Base-by-base conservation (phyloP, 2,329 filamentous ascomycete genomes). In the Botrytis pseudocinerea region DNA sequence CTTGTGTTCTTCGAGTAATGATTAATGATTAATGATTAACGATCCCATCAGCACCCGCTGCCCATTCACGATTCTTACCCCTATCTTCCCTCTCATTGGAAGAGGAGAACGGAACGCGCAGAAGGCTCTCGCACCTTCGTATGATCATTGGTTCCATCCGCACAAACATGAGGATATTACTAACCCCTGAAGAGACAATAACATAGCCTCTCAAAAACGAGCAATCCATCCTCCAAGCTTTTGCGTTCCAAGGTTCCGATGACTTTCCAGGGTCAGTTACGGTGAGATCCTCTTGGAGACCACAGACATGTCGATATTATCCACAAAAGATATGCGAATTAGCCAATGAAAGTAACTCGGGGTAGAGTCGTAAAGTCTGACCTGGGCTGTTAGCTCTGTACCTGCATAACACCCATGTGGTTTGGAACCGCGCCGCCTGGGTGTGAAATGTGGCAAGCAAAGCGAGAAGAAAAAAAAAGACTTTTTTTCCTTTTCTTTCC, bases 321-420 rank as follows among this genome's bases (percentile, higher is more conserved):
- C n/a, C n/a, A n/a, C n/a, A n/a, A n/a, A n/a, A n/a, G n/a, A n/a
- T n/a, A n/a, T n/a, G n/a, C n/a, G n/a, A n/a, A n/a, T n/a, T n/a
- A n/a, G n/a, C n/a, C n/a, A n/a, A n/a, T n/a, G n/a, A n/a, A n/a
- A n/a, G n/a, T n/a, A n/a, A n/a, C n/a, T n/a, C n/a, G n/a, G n/a
- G n/a, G n/a, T n/a, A n/a, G n/a, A n/a, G n/a, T n/a, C n/a, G n/a
- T n/a, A n/a, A n/a, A n/a, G n/a, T n/a, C n/a, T n/a, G n/a, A n/a
- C 63, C 16, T 35, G 62, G 10, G 32, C 12, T 12, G 32, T 12
- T 35, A 20, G 51, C n/a, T 40, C 40, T 61, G 69, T 71, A 71
- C 70, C 70, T 71, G 70, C 70, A 71, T 71, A 7, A 28, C 48
- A 71, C 70, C 70, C 70, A 66, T 71, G 48, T 59, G 61, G 25